Conservation (phyloP, 1,284 basidiomycete genomes). For the Amylostereum areolatum region DNA sequence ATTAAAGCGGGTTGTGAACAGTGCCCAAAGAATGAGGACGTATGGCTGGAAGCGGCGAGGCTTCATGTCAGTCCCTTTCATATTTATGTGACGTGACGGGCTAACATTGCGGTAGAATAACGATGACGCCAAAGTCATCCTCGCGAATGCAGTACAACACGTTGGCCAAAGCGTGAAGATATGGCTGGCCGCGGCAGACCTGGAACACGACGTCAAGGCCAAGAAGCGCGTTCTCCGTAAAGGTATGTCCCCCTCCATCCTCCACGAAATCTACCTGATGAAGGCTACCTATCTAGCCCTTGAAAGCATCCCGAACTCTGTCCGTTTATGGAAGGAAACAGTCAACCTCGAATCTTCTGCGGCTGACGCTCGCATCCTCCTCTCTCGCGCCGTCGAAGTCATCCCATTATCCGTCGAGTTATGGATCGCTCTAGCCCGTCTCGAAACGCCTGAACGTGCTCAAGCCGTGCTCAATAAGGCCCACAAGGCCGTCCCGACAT, state of each 20-base stretch:
- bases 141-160: constrained; percentile 91
- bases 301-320: constrained; percentile 96
- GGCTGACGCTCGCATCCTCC: constrained; percentile 84
- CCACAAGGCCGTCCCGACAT: constrained; percentile 88
- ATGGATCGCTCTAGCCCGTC: constrained; percentile 93
- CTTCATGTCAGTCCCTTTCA: constrained; percentile 66
- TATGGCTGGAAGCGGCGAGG: constrained; percentile 95
- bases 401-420: constrained; percentile 94
- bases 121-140: constrained; percentile 91
- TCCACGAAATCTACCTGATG: no score
- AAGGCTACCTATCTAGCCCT: no score
- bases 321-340: constrained; percentile 96
- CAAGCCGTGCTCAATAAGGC: constrained; percentile 95
- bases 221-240: constrained; percentile 93
- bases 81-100: background rate
- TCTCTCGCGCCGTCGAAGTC: constrained; percentile 93
- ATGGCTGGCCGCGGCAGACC: constrained; percentile 89
- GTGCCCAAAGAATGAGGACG: constrained; percentile 94
- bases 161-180: constrained; percentile 93
- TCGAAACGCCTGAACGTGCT: constrained; percentile 87
- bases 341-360: constrained; percentile 93
- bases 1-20: constrained; percentile 94
- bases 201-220: constrained; percentile 81
- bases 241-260: no score
- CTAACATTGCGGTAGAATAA: constrained; percentile 53